Evolutionary conservation across 228 moss, liverwort and hornwort species (phyloP).

Genomic region (Sphagnum magellanicum): DNA sequence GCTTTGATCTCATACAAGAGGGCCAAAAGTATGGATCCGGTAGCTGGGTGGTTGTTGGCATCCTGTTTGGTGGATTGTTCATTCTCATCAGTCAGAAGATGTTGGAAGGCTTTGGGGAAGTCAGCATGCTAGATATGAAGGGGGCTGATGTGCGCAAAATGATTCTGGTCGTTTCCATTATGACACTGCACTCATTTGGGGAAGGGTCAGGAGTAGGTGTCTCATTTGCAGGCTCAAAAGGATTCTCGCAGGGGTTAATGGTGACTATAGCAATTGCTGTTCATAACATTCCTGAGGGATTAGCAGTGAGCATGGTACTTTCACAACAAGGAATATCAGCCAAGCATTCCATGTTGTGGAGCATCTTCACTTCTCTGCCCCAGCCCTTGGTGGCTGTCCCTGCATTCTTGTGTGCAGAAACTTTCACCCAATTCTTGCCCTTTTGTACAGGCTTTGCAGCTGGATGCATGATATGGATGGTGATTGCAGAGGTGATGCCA

Average conservation of each 20-base stretch:
- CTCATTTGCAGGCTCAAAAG: constrained; percentile 87
- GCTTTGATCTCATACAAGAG: constrained; percentile 98
- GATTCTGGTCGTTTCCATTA: constrained; percentile 83
- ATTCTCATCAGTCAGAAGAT: constrained; percentile 72
- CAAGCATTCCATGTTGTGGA: constrained; percentile 81
- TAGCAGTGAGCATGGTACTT: constrained; percentile 93
- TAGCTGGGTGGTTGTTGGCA: constrained; percentile 84
- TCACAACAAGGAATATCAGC: constrained; percentile 77
- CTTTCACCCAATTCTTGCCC: constrained; percentile 80
- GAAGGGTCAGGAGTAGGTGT: constrained; percentile 98
- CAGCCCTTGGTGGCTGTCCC: constrained; percentile 95
- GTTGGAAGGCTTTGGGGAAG: constrained; percentile 70
- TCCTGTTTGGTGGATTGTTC: constrained; percentile 74
- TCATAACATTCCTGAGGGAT: constrained; percentile 90
- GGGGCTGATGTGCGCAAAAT: constrained; percentile 88
- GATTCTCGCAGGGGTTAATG: constrained; percentile 82
- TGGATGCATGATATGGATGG: constrained; percentile 99
- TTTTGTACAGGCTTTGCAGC: constrained; percentile 97
- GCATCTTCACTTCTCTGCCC: constrained; percentile 94
- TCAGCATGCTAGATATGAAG: constrained; percentile 87
- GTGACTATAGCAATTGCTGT: constrained; percentile 95
- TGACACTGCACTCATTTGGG: constrained; percentile 93
- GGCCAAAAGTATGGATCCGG: constrained; percentile 90
- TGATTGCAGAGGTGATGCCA: constrained; percentile 91
- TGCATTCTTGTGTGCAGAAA: constrained; percentile 88